Conservation (phyloP, 306 rosid genomes). For the Sicyos edulis region DNA sequence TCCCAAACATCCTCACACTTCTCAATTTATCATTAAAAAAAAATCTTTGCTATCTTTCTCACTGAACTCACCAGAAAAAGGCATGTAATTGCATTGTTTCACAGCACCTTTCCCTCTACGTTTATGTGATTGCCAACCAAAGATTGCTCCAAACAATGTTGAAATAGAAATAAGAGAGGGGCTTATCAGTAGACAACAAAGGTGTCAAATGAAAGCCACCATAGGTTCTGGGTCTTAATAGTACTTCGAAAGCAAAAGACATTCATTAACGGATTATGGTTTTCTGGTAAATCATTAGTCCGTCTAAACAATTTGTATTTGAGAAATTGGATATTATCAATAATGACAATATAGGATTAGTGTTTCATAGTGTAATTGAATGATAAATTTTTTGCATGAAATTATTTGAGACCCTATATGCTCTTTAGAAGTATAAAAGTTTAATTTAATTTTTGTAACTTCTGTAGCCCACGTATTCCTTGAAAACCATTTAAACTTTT, state of each 20-base stretch:
- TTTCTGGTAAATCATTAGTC: slow-evolving; percentile 5
- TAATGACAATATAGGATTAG: not conserved
- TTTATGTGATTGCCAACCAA: not conserved
- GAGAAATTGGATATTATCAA: not conserved
- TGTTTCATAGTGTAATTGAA: slow-evolving; percentile 18
- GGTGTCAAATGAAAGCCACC: slow-evolving; percentile 10
- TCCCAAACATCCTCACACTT: not conserved
- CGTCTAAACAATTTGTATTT: not conserved
- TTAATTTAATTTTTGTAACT: no score
- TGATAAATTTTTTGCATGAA: not conserved
- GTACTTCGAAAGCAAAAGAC: not conserved
- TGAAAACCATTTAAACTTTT: not conserved
- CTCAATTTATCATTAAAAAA: not conserved
- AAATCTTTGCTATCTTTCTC: not conserved
- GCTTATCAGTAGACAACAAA: not conserved
- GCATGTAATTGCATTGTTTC: not conserved
- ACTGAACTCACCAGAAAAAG: not conserved
- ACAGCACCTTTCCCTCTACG: not conserved
- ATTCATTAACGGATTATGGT: not conserved
- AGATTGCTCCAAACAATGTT: not conserved
- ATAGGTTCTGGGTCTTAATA: not conserved
- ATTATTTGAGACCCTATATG: not conserved
- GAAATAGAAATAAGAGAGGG: not conserved
- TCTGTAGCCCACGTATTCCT: not conserved
- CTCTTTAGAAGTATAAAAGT: not conserved